These are phyloP conservation scores for Viridothelium virens DNA, from an alignment of 495 filamentous ascomycete species.

Conservation along the genomic window DNA sequence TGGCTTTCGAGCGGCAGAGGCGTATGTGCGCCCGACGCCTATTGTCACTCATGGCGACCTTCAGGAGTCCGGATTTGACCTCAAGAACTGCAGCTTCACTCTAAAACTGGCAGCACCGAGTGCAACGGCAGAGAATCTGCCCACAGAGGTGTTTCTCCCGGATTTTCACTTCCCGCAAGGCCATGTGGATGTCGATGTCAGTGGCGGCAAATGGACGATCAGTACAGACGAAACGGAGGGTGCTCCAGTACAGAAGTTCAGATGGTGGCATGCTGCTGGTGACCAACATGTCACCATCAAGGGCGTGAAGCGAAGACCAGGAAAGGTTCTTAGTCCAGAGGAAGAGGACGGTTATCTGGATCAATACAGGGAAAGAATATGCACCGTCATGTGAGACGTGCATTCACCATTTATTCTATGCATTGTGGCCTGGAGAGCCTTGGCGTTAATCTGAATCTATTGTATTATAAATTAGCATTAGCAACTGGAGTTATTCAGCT, in stretches of 20 bases:
- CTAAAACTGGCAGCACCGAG: slow-evolving; percentile 28
- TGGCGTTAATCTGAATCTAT: not conserved
- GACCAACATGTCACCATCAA: slow-evolving; percentile 71
- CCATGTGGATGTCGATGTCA: slow-evolving; percentile 60
- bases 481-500: not conserved
- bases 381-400: slow-evolving; percentile 40
- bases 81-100: slow-evolving; percentile 34
- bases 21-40: slow-evolving; percentile 80
- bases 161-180: slow-evolving; percentile 86
- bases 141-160: slow-evolving; percentile 81
- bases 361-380: slow-evolving; percentile 39
- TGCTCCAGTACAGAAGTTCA: slow-evolving; percentile 58
- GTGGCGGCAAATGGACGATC: slow-evolving; percentile 83
- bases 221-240: slow-evolving; percentile 59
- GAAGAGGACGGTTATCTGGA: slow-evolving; percentile 58
- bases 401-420: not conserved
- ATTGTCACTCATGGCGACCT: slow-evolving; percentile 65
- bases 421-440: not conserved
- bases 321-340: slow-evolving; percentile 36
- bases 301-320: slow-evolving; percentile 59
- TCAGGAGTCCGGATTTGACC: slow-evolving; percentile 63
- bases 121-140: slow-evolving; percentile 45
- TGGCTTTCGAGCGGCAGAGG: slow-evolving; percentile 84
- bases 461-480: not conserved
- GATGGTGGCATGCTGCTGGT: slow-evolving; percentile 87